These are phyloP conservation scores for Borovskyia barvae DNA, from an alignment of 208 protist species.

Conservation along the genomic window DNA sequence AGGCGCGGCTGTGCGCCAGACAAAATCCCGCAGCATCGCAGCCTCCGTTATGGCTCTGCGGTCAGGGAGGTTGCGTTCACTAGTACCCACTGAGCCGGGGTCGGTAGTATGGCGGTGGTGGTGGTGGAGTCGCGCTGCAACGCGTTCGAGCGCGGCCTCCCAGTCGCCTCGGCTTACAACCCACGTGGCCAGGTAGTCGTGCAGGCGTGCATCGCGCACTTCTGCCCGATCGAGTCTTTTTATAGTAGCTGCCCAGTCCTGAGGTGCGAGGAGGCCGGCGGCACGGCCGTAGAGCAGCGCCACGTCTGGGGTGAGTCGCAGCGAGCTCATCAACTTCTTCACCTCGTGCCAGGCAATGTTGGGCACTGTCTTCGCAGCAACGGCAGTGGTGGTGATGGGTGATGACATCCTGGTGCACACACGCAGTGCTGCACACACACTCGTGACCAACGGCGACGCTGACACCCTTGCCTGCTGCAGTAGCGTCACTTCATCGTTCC, in stretches of 20 bases:
- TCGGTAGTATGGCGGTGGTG: no score
- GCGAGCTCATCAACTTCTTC: constrained; percentile 22
- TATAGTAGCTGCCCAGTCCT: constrained; percentile 45
- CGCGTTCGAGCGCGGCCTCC: constrained; percentile 28
- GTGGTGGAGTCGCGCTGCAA: not conserved
- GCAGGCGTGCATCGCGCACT: not conserved
- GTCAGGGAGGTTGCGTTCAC: no score
- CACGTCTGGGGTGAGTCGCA: constrained; percentile 40
- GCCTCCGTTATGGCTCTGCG: no score
- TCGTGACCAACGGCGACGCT: not conserved
- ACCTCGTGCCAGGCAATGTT: not conserved
- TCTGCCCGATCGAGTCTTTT: constrained; percentile 5
- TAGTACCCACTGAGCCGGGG: no score
- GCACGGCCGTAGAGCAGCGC: constrained; percentile 42
- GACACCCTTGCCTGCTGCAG: not conserved
- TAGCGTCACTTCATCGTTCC: constrained; percentile 4
- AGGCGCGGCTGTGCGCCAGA: constrained; percentile 33
- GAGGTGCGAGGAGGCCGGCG: constrained; percentile 45
- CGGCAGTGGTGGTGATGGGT: not conserved
- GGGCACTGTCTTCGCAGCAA: not conserved
- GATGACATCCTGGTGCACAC: not conserved
- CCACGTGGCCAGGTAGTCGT: constrained; percentile 29
- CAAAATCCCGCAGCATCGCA: constrained; percentile 29
- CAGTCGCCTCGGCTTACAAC: constrained; percentile 50
- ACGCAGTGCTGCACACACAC: constrained; percentile 20